Evolutionary conservation across 148 eudicot genomes (phyloP).

Genomic region (Persicaria tinctoria): DNA sequence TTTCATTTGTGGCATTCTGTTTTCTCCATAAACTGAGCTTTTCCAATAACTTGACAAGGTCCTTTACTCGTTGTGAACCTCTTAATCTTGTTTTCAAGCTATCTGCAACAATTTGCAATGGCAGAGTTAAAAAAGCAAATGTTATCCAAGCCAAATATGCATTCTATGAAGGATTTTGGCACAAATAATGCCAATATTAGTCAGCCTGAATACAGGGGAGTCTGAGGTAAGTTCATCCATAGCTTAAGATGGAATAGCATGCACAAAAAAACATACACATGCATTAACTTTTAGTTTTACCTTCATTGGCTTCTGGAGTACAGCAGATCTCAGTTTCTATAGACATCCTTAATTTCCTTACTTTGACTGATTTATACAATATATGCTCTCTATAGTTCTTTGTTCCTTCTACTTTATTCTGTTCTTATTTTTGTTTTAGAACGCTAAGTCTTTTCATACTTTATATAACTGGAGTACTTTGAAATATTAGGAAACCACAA

Average conservation of each 20-base stretch:
- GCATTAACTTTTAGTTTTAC: not conserved
- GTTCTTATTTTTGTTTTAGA: not conserved
- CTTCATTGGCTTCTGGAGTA: not conserved
- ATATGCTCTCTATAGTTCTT: not conserved
- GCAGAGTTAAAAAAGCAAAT: not conserved
- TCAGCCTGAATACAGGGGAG: not conserved
- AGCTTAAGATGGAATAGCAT: not conserved
- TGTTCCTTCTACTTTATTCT: not conserved
- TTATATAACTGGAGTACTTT: not conserved
- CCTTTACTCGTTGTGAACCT: not conserved
- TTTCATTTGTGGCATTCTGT: not conserved
- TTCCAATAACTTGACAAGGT: not conserved
- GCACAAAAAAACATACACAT: not conserved
- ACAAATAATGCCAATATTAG: not conserved
- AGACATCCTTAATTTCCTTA: not conserved
- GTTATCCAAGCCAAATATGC: not conserved
- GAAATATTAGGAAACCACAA: not conserved
- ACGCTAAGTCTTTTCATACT: not conserved
- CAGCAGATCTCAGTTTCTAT: not conserved
- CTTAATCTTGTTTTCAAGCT: not conserved
- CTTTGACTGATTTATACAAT: not conserved
- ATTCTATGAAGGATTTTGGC: not conserved
- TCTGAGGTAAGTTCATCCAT: too few species aligned
- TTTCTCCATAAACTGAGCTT: not conserved
- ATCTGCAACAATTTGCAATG: not conserved